Base-by-base conservation (phyloP, 2,329 filamentous ascomycete species). In the Exophiala aquamarina region DNA sequence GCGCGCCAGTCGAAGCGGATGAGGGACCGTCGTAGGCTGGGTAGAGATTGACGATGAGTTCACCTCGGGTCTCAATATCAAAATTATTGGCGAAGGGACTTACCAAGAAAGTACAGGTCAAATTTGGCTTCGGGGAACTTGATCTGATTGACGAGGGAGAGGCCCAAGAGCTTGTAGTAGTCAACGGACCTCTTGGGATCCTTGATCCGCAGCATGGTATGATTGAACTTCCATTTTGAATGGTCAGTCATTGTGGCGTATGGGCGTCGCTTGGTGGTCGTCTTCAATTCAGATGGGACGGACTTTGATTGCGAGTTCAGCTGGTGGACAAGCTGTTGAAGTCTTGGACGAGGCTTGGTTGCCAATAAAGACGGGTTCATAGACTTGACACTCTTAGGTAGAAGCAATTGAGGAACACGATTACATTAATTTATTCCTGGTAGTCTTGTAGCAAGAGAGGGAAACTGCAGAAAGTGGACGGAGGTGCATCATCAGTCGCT, bases 141-240 rank as follows among this genome's bases (percentile, higher is more conserved):
- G 37, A 93, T 76, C 71, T 91, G 87, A 63, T 88, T 83, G 68
- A 97, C 79, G 54, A 90, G 71, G 64, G 78, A 90, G 79, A 97
- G 83, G 60, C 93, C 93, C 14, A 98, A 80, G 68, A 89, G 87
- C 66, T 95, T 85, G 70, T 97, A 98, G 71, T 95, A 98, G 59
- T 92, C 87, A 69, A 97, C 83, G 80, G 65, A 64, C 29, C 29
- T 21, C 15, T 38, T 47, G 33, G 46, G 44, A 72, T 98, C 90
- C 71, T 97, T 97, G 65, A 97, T 87, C 68, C 92, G 86, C 66
- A 95, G 77, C 89, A 89, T 93, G 29, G 71, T 69, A 55, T 73
- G 81, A 65, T 84, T 82, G 48, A 83, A 73, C 70, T 82, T 84
- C 70, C 85, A 86, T 59, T 75, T 81, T 54, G 72, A 73, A 13